phyloP scores from a whole-genome alignment of 192 early-diverging fungal species.

The Glomus cerebriforme region DNA sequence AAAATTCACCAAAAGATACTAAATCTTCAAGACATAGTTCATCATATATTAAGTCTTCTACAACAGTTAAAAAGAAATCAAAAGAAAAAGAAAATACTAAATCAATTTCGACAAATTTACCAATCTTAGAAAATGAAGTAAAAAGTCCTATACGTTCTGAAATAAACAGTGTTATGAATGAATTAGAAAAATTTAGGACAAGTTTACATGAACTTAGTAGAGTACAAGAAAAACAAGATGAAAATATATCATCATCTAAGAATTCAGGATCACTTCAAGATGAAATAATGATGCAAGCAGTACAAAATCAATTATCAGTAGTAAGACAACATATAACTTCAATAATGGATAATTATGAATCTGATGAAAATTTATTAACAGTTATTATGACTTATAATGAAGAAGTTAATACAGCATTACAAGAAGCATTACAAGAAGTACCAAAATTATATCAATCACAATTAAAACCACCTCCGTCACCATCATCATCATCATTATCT shows the following conservation, averaged over 20 bases:
- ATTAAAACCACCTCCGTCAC: background rate
- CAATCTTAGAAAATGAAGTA: too few species aligned
- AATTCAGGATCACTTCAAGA: background rate
- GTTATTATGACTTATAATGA: constrained; percentile 25
- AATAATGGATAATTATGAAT: constrained; percentile 6
- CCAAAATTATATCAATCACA: background rate
- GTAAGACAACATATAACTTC: background rate
- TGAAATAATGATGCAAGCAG: constrained; percentile 3
- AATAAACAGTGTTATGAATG: constrained; percentile 7
- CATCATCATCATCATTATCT: background rate
- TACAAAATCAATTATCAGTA: constrained; percentile 7
- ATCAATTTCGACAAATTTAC: too few species aligned
- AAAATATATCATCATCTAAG: background rate
- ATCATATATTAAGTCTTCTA: too few species aligned
- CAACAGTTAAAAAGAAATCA: too few species aligned
- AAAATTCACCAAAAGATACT: too few species aligned
- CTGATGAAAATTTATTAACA: constrained; percentile 1
- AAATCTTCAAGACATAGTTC: too few species aligned
- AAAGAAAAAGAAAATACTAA: too few species aligned
- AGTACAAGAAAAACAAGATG: background rate
- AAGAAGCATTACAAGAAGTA: constrained; percentile 14
- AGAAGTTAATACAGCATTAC: constrained; percentile 21
- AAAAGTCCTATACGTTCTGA: background rate
- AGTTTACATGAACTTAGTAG: constrained; percentile 14
- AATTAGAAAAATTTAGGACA: constrained; percentile 11